Conservation (phyloP, 192 early-diverging fungal genomes). For the Entrophospora sp. region DNA sequence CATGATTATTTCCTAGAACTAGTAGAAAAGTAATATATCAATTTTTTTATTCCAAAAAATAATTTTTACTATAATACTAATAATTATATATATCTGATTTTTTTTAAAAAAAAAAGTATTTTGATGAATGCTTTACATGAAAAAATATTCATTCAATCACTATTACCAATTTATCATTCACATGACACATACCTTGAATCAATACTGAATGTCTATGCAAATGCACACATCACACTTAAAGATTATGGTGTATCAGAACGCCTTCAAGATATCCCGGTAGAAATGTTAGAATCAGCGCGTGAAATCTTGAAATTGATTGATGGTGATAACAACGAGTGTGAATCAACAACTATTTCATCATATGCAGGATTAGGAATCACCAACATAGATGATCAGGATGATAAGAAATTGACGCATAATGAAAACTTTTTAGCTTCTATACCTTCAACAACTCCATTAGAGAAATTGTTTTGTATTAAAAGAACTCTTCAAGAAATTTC, state of each 20-base stretch:
- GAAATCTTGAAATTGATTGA: constrained; percentile 25
- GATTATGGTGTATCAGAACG: constrained; percentile 33
- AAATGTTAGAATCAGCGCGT: constrained; percentile 22
- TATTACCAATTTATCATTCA: constrained; percentile 30
- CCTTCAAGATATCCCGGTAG: constrained; percentile 28
- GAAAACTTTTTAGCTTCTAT: too few species aligned
- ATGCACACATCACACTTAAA: constrained; percentile 25
- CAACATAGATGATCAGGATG: constrained; percentile 17
- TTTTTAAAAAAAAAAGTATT: too few species aligned
- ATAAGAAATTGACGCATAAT: constrained; percentile 5
- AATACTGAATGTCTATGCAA: constrained; percentile 28
- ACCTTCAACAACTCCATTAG: constrained; percentile 37
- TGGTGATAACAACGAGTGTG: constrained; percentile 18
- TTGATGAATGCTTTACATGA: too few species aligned
- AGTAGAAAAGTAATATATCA: constrained; percentile 39
- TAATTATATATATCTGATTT: too few species aligned
- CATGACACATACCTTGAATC: constrained; percentile 34
- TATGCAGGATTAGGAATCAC: neutral
- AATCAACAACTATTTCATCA: neutral
- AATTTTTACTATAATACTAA: neutral
- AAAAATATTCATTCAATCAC: constrained; percentile 42
- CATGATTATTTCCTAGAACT: constrained; percentile 37
- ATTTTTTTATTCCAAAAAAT: too few species aligned
- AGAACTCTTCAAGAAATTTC: constrained; percentile 37
- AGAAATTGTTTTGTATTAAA: constrained; percentile 38